Conservation (phyloP, 768 basidiomycete species). For the Asterophora parasitica region DNA sequence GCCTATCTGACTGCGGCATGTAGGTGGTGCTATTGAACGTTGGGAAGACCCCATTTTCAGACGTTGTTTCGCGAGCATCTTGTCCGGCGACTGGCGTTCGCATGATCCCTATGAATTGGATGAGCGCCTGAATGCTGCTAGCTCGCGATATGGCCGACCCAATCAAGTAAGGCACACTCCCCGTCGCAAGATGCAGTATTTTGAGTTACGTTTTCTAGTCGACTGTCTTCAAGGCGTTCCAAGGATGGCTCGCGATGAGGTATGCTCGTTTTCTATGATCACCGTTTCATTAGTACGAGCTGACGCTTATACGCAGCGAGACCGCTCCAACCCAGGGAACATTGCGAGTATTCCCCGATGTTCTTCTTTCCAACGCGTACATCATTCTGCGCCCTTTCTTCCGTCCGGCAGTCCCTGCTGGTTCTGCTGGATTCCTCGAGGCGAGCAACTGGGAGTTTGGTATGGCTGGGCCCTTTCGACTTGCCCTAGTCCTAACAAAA, state of each 20-base stretch:
- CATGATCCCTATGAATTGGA: slow-evolving; percentile 67
- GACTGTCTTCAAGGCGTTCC: slow-evolving; percentile 59
- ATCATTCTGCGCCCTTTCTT: slow-evolving; percentile 77
- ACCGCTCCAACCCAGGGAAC: slow-evolving; percentile 70
- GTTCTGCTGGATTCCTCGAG: slow-evolving; percentile 39
- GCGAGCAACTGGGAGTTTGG: slow-evolving; percentile 54
- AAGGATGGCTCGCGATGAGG: slow-evolving; percentile 77
- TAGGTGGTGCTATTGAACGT: slow-evolving; percentile 72
- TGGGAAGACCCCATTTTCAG: slow-evolving; percentile 63
- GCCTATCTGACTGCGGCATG: background rate
- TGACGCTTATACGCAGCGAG: slow-evolving; percentile 32
- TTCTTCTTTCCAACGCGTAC: slow-evolving; percentile 65
- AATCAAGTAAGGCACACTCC: slow-evolving; percentile 33
- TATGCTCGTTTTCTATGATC: slow-evolving; percentile 19
- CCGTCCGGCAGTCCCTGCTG: slow-evolving; percentile 37
- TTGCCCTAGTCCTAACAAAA: background rate
- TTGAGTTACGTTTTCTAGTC: slow-evolving; percentile 24
- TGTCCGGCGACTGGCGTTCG: slow-evolving; percentile 54
- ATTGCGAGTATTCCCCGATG: slow-evolving; percentile 61
- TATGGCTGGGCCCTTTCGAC: slow-evolving; percentile 12
- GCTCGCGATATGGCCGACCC: slow-evolving; percentile 56
- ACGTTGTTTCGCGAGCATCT: slow-evolving; percentile 56
- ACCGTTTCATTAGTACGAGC: background rate
- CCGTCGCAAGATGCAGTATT: background rate
- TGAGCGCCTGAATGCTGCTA: slow-evolving; percentile 54